Evolutionary conservation across 2,329 filamentous ascomycete species (phyloP).

Genomic region (Thermothelomyces thermophilus): DNA sequence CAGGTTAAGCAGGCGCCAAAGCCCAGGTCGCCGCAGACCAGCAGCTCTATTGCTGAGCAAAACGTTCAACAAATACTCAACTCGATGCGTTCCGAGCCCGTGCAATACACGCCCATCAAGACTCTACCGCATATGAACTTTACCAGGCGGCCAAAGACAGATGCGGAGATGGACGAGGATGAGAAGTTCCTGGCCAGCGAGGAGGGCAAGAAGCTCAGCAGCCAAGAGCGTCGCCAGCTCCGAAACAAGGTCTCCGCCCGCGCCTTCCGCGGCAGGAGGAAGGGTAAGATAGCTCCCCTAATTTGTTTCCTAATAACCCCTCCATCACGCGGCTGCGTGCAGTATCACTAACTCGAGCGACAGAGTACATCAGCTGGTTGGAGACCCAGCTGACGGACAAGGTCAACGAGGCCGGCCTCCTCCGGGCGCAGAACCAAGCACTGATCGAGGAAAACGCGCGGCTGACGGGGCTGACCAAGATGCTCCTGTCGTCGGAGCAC

Average conservation of each 20-base stretch:
- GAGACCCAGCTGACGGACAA: slow-evolving; percentile 82
- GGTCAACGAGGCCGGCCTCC: slow-evolving; percentile 73
- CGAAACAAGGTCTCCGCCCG: slow-evolving; percentile 98
- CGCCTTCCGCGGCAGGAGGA: slow-evolving; percentile 94
- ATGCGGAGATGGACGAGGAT: slow-evolving; percentile 98
- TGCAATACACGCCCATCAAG: slow-evolving; percentile 46
- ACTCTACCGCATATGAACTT: slow-evolving; percentile 54
- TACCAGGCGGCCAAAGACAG: slow-evolving; percentile 75
- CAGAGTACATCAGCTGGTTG: slow-evolving; percentile 95
- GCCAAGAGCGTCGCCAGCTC: slow-evolving; percentile 94
- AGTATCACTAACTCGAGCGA: slow-evolving; percentile 40
- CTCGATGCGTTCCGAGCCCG: slow-evolving; percentile 76
- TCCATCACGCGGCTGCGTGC: too few relatives aligned
- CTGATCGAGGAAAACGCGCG: slow-evolving; percentile 82
- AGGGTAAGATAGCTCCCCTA: slow-evolving; percentile 79
- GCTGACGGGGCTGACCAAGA: slow-evolving; percentile 68
- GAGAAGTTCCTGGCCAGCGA: slow-evolving; percentile 91
- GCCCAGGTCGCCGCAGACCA: slow-evolving; percentile 40
- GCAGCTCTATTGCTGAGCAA: slow-evolving; percentile 75
- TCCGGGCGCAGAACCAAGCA: slow-evolving; percentile 73
- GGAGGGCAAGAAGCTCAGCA: slow-evolving; percentile 97
- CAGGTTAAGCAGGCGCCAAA: slow-evolving; percentile 42
- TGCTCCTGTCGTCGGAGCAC: slow-evolving; percentile 71
- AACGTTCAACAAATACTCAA: slow-evolving; percentile 90
- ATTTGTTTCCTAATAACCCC: neutral